phyloP scores from a whole-genome alignment of 148 eudicot species.

The Drosera capensis region DNA sequence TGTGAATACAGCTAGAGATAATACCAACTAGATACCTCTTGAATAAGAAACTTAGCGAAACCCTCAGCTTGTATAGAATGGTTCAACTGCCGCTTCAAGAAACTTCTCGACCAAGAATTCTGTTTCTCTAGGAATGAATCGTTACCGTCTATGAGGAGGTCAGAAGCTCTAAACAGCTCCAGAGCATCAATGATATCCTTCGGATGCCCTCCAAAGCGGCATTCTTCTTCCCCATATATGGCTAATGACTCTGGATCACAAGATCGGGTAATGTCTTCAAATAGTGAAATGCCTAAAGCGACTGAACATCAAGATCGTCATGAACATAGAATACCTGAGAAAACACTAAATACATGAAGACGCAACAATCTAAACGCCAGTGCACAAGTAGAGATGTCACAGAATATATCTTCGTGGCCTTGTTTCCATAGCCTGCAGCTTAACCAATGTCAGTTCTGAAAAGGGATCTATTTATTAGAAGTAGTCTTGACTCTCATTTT shows the following conservation, averaged over 20 bases:
- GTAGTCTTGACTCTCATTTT: no score
- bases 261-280: no score
- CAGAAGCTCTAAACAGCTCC: constrained; percentile 52
- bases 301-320: no score
- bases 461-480: not conserved
- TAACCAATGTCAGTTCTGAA: constrained; percentile 1
- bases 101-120: constrained; percentile 20
- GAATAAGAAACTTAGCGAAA: constrained; percentile 14
- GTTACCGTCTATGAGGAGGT: constrained; percentile 29
- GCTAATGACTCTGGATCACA: constrained; percentile 35
- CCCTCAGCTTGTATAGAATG: constrained; percentile 18
- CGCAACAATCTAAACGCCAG: constrained; percentile 68
- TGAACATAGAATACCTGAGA: no score
- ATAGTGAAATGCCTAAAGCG: no score
- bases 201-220: constrained; percentile 25
- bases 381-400: constrained; percentile 46
- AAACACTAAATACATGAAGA: constrained; percentile 59
- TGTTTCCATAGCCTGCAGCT: constrained; percentile 65
- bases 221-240: constrained; percentile 16
- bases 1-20: no score
- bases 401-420: constrained; percentile 54
- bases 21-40: constrained; percentile 36
- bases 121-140: constrained; percentile 40
- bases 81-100: constrained; percentile 24
- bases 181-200: constrained; percentile 32